Conservation (phyloP, 331 rosid species). For the Prunus yedoensis region DNA sequence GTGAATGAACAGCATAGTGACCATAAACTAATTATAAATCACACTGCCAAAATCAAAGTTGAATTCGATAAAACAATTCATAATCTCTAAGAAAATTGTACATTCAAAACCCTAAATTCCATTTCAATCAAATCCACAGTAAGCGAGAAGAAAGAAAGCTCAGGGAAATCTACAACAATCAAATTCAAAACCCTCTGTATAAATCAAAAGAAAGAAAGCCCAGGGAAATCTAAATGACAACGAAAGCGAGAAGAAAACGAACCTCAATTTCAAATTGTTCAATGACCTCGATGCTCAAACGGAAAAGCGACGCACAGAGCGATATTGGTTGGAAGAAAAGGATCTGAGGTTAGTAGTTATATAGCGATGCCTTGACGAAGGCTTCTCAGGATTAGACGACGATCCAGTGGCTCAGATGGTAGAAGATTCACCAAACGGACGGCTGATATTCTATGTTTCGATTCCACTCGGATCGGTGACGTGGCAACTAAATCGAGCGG, state of each 20-base stretch:
- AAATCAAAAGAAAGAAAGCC: not conserved
- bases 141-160: no score
- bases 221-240: not conserved
- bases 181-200: not conserved
- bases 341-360: not conserved
- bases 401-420: not conserved
- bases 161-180: not conserved
- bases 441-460: not conserved
- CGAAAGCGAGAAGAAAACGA: not conserved
- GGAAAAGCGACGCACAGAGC: not conserved
- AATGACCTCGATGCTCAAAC: not conserved
- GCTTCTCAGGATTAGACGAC: not conserved
- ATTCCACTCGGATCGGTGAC: slow-evolving; percentile 23
- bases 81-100: not conserved
- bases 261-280: not conserved
- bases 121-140: not conserved
- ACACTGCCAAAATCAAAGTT: not conserved
- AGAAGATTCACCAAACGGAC: not conserved
- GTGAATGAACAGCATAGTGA: not conserved
- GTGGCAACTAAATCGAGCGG: slow-evolving; percentile 4
- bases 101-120: not conserved
- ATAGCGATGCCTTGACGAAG: not conserved
- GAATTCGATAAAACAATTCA: no score
- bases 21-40: not conserved
- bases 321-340: not conserved